These are phyloP conservation scores for Cystoderma amianthinum DNA, from an alignment of 768 basidiomycete genomes.

Conservation along the genomic window DNA sequence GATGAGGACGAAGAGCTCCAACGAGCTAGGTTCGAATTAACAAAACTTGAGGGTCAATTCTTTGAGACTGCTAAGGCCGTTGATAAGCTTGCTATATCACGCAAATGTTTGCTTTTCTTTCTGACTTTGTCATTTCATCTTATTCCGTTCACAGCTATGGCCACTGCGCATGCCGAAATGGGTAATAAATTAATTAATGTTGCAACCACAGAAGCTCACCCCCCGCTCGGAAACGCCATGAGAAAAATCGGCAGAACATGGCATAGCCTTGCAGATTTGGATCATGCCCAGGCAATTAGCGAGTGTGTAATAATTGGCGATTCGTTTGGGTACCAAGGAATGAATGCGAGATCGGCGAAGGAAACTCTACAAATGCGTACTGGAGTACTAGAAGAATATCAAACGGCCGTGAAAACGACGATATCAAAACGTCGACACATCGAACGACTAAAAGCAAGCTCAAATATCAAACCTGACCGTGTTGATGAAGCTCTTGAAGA, in stretches of 20 bases:
- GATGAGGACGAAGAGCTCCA: constrained; percentile 95
- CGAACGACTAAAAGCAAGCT: constrained; percentile 80
- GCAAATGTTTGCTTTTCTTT: constrained; percentile 53
- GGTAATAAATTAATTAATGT: constrained; percentile 90
- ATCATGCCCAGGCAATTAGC: constrained; percentile 86
- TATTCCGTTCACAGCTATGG: constrained; percentile 48
- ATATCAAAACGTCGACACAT: constrained; percentile 92
- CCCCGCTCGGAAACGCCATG: constrained; percentile 75
- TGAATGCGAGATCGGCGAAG: constrained; percentile 96
- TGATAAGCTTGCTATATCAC: constrained; percentile 73
- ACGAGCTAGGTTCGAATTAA: constrained; percentile 84
- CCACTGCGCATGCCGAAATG: constrained; percentile 77
- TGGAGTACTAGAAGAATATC: constrained; percentile 89
- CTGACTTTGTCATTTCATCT: constrained; percentile 2
- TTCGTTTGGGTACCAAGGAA: constrained; percentile 90
- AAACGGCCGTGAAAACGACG: constrained; percentile 85
- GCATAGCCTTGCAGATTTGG: constrained; percentile 84
- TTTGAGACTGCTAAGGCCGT: constrained; percentile 90
- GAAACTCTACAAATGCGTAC: constrained; percentile 89
- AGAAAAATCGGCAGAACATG: constrained; percentile 82
- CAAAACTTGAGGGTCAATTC: constrained; percentile 87
- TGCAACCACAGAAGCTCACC: constrained; percentile 84
- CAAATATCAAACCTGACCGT: constrained; percentile 77
- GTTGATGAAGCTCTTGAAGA: constrained; percentile 92
- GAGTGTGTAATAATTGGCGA: constrained; percentile 97